phyloP scores from a whole-genome alignment of 768 basidiomycete genomes.

The Porphyrellus cyaneotinctus region DNA sequence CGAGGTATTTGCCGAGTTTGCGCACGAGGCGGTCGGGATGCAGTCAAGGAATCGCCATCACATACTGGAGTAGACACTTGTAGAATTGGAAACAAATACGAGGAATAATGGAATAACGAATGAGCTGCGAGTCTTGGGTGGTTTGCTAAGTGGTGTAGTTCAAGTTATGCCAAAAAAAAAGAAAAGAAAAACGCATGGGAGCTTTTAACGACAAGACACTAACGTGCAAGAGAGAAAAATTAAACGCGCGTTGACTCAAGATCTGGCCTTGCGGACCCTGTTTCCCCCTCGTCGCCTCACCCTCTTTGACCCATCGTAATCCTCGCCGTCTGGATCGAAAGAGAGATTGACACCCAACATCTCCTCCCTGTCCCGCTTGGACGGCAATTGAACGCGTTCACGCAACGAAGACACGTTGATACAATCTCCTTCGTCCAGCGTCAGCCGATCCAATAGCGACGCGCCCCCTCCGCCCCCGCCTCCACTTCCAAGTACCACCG shows the following conservation, averaged over 20 bases:
- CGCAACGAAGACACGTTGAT: constrained; percentile 27
- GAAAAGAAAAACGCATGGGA: background rate
- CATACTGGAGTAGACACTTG: background rate
- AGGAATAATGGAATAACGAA: constrained; percentile 18
- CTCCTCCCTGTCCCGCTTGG: constrained; percentile 33
- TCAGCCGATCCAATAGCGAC: constrained; percentile 39
- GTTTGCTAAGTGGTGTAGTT: background rate
- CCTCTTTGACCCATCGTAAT: constrained; percentile 22
- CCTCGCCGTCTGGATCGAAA: constrained; percentile 19
- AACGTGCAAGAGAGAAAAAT: background rate
- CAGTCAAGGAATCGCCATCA: background rate
- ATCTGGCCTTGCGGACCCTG: constrained; percentile 21
- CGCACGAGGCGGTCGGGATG: background rate
- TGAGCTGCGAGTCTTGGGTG: constrained; percentile 1
- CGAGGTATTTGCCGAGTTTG: constrained; percentile 20
- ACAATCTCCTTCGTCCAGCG: constrained; percentile 18
- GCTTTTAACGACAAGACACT: background rate
- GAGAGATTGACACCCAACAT: constrained; percentile 14
- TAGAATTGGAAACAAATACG: constrained; percentile 17
- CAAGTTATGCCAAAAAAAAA: background rate
- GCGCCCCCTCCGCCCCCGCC: constrained; percentile 20
- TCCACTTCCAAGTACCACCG: too few species aligned
- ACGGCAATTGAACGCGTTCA: constrained; percentile 37
- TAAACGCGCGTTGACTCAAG: constrained; percentile 4
- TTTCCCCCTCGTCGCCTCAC: constrained; percentile 20